Conservation (phyloP, 2,329 filamentous ascomycete genomes). For the Stylonectria norvegica region DNA sequence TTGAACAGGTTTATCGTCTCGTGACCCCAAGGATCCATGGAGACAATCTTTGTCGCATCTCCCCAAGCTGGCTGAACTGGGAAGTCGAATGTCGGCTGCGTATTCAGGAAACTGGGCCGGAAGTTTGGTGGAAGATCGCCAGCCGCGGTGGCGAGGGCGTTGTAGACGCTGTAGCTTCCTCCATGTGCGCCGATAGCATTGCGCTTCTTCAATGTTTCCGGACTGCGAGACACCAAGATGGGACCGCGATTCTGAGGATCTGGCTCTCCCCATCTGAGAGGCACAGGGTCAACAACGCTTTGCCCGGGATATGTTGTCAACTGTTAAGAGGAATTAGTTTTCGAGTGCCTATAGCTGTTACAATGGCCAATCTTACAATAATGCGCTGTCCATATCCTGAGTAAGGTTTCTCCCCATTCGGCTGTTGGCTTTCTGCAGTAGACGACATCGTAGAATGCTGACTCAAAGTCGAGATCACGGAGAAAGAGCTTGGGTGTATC, state of each 20-base stretch:
- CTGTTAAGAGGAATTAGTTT: conserved; percentile 1
- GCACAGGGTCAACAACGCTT: conserved; percentile 21
- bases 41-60: conserved; percentile 16
- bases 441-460: background rate
- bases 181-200: conserved; percentile 25
- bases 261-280: conserved; percentile 19
- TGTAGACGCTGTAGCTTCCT: conserved; percentile 18
- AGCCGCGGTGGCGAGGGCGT: conserved; percentile 16
- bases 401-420: background rate
- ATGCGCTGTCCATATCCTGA: background rate
- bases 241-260: conserved; percentile 18
- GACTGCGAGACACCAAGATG: conserved; percentile 19
- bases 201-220: conserved; percentile 17
- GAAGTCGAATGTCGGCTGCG: conserved; percentile 16
- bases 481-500: no score
- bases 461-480: no score
- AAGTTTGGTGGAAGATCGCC: conserved; percentile 14
- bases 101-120: conserved; percentile 15
- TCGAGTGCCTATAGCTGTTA: background rate
- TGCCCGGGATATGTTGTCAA: conserved; percentile 25
- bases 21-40: conserved; percentile 22
- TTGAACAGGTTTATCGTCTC: conserved; percentile 9
- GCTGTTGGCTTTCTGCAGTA: background rate
- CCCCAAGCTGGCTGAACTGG: conserved; percentile 11
- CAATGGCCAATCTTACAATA: background rate